These are phyloP conservation scores for Alternaria longipes DNA, from an alignment of 2,329 filamentous ascomycete genomes.

Conservation along the genomic window DNA sequence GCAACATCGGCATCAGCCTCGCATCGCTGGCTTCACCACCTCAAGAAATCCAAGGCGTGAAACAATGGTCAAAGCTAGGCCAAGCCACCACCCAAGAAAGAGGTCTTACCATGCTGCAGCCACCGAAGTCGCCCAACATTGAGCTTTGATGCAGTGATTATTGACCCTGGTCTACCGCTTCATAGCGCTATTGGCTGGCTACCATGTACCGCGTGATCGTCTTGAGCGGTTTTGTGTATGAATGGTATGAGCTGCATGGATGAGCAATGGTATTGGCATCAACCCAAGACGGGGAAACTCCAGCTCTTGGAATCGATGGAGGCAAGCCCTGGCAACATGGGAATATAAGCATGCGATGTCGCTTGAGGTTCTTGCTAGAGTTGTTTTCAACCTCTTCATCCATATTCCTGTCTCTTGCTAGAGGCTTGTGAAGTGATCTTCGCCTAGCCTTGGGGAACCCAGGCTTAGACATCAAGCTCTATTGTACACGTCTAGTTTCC, in stretches of 20 bases:
- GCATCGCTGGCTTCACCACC: not conserved
- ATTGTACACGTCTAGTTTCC: not conserved
- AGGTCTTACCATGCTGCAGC: slow-evolving; percentile 9
- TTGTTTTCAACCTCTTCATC: not conserved
- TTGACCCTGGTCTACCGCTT: not conserved
- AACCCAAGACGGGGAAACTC: not conserved
- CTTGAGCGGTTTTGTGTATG: not conserved
- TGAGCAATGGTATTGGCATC: slow-evolving; percentile 4
- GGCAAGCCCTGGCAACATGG: not conserved
- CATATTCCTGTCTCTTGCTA: not conserved
- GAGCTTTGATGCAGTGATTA: slow-evolving; percentile 1
- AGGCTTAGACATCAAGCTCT: not conserved
- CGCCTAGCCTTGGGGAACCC: not conserved
- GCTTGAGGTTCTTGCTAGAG: not conserved
- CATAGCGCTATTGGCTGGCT: slow-evolving; percentile 1
- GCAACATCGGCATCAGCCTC: not conserved
- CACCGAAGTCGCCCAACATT: slow-evolving; percentile 3
- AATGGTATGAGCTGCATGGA: not conserved
- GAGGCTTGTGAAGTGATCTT: not conserved
- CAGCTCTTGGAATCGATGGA: not conserved
- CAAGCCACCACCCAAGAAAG: not conserved
- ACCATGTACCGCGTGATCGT: slow-evolving; percentile 7
- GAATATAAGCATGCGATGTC: not conserved
- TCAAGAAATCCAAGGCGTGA: not conserved
- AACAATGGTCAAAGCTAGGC: not conserved